These are phyloP conservation scores for Irpex sp. DNA, from an alignment of 1,284 basidiomycete genomes.

Conservation along the genomic window DNA sequence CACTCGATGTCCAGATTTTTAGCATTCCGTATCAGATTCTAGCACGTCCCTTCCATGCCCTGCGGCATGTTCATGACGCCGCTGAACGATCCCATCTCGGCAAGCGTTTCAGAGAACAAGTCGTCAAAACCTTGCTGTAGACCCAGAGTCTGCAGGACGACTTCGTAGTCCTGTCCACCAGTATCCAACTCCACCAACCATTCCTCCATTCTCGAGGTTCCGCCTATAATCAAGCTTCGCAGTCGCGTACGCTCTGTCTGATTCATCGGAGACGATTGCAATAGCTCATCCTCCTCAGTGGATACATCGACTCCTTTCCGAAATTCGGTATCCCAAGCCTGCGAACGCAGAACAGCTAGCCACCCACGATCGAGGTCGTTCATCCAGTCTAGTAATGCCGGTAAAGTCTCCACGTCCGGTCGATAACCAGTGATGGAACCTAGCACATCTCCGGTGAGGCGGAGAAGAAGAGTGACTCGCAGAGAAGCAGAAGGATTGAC, in stretches of 20 bases:
- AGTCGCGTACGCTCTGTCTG: slow-evolving; percentile 69
- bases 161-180: slow-evolving; percentile 20
- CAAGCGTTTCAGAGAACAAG: slow-evolving; percentile 54
- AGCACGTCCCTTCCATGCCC: slow-evolving; percentile 27
- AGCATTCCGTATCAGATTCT: background rate
- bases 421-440: slow-evolving; percentile 56
- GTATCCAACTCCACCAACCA: slow-evolving; percentile 47
- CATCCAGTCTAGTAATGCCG: slow-evolving; percentile 56
- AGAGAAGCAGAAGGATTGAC: slow-evolving; percentile 62
- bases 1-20: background rate
- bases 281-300: slow-evolving; percentile 28
- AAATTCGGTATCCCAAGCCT: slow-evolving; percentile 57
- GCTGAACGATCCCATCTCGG: slow-evolving; percentile 45
- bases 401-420: slow-evolving; percentile 38
- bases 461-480: slow-evolving; percentile 60
- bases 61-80: slow-evolving; percentile 22
- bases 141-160: slow-evolving; percentile 42
- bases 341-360: slow-evolving; percentile 55
- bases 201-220: slow-evolving; percentile 58
- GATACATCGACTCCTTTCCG: slow-evolving; percentile 42
- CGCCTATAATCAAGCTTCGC: slow-evolving; percentile 58
- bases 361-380: slow-evolving; percentile 71
- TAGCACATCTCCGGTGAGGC: slow-evolving; percentile 65
- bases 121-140: slow-evolving; percentile 60
- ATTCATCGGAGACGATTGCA: slow-evolving; percentile 43